Base-by-base conservation (phyloP, 176 grass and related monocot genomes). In the Triticum timopheevii region DNA sequence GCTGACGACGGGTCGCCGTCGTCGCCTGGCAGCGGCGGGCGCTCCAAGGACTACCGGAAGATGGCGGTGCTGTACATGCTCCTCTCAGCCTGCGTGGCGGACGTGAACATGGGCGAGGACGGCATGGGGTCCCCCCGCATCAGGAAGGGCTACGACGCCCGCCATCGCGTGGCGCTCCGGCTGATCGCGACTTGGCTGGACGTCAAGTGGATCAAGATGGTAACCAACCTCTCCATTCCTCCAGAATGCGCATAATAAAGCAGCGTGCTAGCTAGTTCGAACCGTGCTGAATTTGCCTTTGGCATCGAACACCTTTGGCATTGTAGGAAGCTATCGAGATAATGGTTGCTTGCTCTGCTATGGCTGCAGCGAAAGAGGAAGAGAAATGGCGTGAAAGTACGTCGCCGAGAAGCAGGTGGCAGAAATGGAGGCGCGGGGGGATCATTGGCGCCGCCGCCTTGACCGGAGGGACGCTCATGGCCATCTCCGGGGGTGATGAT, bases 311-410 rank as follows among this genome's bases (percentile, higher is more conserved):
- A 36, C 82, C 84, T 83, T 87, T 92, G 83, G 79, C 80, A 85
- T 84, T 90, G 91, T 90, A 98, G 93, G 93, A 95, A 78, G 91
- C 93, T 63, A 81, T 95, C 87, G 96, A 98, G 93, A 95, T 98
- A 89, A 95, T 98, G 90, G 93, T 95, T 82, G 96, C 96, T 93
- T 98, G 90, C 93, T 95, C 96, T 87, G 96, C 96, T 85, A 98
- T 95, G 96, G 96, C 96, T 93, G 96, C 96, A 93, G 93, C 91
- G 33, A 95, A 87, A 86, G 93, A 86, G 90, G 83, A 88, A 25
- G 85, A 89, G 47, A 90, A 89, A n/a, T 87, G 86, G 79, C 77
- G 84, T 65, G 90, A 59, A 72, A 81, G 62, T 72, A 85, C 66
- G 62, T 98, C 91, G 28, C 76, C 84, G 38, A 93, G 56, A 3